Evolutionary conservation across 176 grass and related monocot genomes (phyloP).

Genomic region (Carex littledalei): DNA sequence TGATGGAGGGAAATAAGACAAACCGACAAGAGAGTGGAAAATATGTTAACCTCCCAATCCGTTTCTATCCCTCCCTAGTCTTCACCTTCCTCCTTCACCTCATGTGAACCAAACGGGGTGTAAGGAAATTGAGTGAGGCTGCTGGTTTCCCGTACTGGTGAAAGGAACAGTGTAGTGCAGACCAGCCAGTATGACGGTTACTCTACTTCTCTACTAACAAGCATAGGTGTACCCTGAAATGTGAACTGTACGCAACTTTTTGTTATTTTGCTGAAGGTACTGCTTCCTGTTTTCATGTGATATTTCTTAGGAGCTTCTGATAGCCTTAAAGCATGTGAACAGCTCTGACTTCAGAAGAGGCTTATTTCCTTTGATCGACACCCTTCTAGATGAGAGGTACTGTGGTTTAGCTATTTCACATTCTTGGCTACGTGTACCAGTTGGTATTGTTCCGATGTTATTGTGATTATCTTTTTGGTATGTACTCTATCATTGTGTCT

Average conservation of each 20-base stretch:
- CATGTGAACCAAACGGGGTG: no score
- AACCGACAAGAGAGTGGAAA: no score
- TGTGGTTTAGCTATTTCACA: slow-evolving; percentile 2
- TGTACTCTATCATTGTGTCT: background rate
- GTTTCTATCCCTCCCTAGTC: no score
- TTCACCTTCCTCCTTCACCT: no score
- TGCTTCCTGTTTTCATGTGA: slow-evolving; percentile 1
- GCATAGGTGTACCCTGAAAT: background rate
- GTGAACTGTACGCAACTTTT: background rate
- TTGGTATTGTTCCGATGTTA: background rate
- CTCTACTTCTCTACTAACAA: background rate
- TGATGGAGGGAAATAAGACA: no score
- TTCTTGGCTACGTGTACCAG: background rate
- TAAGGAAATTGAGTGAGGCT: background rate
- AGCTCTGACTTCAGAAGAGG: slow-evolving; percentile 86
- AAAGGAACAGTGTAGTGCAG: background rate
- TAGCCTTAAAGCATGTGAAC: slow-evolving; percentile 96
- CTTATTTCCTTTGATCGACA: slow-evolving; percentile 92
- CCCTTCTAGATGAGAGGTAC: slow-evolving; percentile 98
- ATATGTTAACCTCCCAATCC: no score
- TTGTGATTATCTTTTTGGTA: background rate
- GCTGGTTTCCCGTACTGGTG: background rate
- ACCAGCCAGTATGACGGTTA: background rate
- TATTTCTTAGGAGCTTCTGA: slow-evolving; percentile 68
- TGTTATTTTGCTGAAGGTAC: background rate